Evolutionary conservation across 1,284 basidiomycete species (phyloP).

Genomic region (Microbotryum intermedium): DNA sequence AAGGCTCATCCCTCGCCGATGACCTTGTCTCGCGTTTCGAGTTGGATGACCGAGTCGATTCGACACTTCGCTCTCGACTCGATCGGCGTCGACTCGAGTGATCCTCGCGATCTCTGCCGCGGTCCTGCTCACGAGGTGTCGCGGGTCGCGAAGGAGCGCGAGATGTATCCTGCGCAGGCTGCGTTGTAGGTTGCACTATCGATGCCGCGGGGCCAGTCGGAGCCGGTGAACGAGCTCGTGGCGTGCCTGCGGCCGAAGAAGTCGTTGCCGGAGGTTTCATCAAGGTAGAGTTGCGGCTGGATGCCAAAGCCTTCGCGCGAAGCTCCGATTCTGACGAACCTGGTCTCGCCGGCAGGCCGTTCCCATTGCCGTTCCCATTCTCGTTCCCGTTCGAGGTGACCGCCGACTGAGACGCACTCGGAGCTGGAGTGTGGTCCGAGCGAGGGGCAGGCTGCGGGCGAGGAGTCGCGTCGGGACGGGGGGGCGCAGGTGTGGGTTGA

Average conservation of each 20-base stretch:
- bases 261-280: conserved; percentile 12
- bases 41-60: conserved; percentile 2
- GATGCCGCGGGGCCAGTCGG: neutral
- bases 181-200: neutral
- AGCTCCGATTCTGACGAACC: too few species aligned
- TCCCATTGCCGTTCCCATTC: too few species aligned
- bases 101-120: conserved; percentile 41
- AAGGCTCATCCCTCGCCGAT: neutral
- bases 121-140: conserved; percentile 39
- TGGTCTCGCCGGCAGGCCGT: too few species aligned
- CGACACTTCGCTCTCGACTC: conserved; percentile 8
- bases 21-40: too few species aligned
- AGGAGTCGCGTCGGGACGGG: too few species aligned
- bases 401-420: too few species aligned
- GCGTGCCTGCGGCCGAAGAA: conserved; percentile 33
- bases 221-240: neutral
- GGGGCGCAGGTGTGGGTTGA: too few species aligned
- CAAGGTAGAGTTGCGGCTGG: conserved; percentile 37
- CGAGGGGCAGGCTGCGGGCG: too few species aligned
- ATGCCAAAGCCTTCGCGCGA: neutral
- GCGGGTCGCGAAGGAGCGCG: conserved; percentile 1
- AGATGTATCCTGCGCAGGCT: neutral
- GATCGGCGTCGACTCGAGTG: neutral
- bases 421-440: too few species aligned
- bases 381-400: too few species aligned